Base-by-base conservation (phyloP, 208 protist genomes). In the Trypanosoma melophagium region DNA sequence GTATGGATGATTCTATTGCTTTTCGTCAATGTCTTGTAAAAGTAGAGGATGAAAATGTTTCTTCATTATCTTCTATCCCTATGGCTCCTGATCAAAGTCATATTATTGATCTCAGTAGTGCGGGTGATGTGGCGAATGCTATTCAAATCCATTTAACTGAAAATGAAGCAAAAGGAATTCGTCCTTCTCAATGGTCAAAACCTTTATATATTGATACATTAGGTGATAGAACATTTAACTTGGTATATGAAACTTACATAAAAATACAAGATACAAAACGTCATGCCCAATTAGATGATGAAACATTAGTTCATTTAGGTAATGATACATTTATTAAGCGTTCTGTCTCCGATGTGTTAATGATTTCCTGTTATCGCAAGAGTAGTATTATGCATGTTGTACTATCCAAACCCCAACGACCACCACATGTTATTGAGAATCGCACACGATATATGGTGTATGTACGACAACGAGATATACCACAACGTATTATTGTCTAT, bases 391-490 rank as follows among this genome's bases (percentile, higher is more conserved):
- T 84, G 53, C 89, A 80, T 47, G 79, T 89, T 35, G 78, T 84
- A 12, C 24, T 93, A 21, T 74, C 71, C 16, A 75, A 77, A n/a
- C 77, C 81, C 9, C 40, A 64, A 31, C 66, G 66, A 44, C 84
- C 87, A 17, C 87, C 87, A 17, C 76, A 86, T 66, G 71, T 88
- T n/a, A 58, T 93, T 41, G 87, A 93, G 57, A 93, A 93, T 62
- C 82, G 87, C 49, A 87, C 84, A 0, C 60, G 72, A 17, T 91
- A 71, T 63, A 80, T 76, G 25, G 57, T 89, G 19, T 77, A 69
- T 55, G 76, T 86, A 56, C 60, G 76, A 58, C 87, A 93, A 64
- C 72, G 24, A 22, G 69, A 47, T 76, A 45, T 16, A 22, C 67
- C 59, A n/a, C 68, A 60, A 38, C 31, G 51, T 2, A 67, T 77